Evolutionary conservation across 495 filamentous ascomycete genomes (phyloP), one percentile per base, ranked within the genome.

Genomic region (Penicillium macrosclerotiorum): DNA sequence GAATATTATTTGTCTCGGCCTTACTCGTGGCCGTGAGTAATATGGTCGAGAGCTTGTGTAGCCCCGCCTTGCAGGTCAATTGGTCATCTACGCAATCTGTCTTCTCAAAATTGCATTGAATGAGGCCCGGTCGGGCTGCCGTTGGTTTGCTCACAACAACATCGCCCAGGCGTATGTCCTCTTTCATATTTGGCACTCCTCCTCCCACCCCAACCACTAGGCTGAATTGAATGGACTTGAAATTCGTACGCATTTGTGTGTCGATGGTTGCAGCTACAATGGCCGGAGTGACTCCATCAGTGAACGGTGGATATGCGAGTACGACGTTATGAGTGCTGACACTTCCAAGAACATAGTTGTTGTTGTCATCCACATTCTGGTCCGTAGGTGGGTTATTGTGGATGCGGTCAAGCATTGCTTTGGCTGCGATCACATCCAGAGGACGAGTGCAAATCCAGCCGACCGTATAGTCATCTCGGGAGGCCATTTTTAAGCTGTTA

Each of bases 161-260:
- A 57, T 68, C 63, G 37, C 64, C 64, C 44, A 66, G 60, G 37
- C 55, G 63, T 47, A 58, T 56, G 58, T 68, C 64, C 31, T 52
- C 49, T 18, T 64, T 51, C 29, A 23, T 50, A 23, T 42, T 35
- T 19, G 68, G 71, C 25, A 62, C 59, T 34, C 70, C 71, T 40
- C 68, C 68, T 30, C 54, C 71, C 44, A 74, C 68, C 31, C 71
- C 72, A 4, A 75, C 71, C 62, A 68, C 64, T 5, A 75, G 54
- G 33, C 55, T 52, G 37, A 63, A 58, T 36, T 52, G 49, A 52
- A 75, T 63, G 13, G 51, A 45, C 32, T 22, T 32, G 55, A 65
- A 75, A 29, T 36, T 69, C 11, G 51, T 46, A 3, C 31, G 53
- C 66, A 71, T 53, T 34, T 64, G 54, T 17, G 35, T 57, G 29